A percentile compares a stretch with the other conserved stretches of the same genome.
Evolutionary conservation across 2,329 filamentous ascomycete genomes (phyloP).

Genomic region (Ramularia endophylla): DNA sequence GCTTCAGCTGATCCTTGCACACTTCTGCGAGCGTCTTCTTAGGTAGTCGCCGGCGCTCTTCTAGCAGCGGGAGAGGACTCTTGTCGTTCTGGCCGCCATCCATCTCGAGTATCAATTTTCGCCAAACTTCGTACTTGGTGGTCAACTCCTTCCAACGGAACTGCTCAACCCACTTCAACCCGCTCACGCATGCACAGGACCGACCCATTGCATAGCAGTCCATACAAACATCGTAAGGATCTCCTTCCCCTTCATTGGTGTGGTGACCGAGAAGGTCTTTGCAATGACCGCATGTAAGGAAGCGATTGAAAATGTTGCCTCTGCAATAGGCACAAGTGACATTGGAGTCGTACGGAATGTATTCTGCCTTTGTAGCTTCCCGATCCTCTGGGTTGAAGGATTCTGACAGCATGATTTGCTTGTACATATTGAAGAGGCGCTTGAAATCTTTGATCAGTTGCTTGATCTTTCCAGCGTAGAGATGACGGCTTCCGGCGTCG

Average conservation of each 20-base stretch:
- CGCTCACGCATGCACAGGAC: conserved; percentile 82
- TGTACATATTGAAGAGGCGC: conserved; percentile 70
- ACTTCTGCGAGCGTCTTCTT: conserved; percentile 84
- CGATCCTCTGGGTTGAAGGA: conserved; percentile 63
- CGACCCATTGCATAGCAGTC: conserved; percentile 98
- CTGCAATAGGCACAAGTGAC: conserved; percentile 95
- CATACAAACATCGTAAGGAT: conserved; percentile 96
- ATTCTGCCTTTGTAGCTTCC: conserved; percentile 62
- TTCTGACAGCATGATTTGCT: conserved; percentile 74
- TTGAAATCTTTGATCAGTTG: conserved; percentile 80
- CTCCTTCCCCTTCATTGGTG: conserved; percentile 52
- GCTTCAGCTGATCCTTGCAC: conserved; percentile 81
- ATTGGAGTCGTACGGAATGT: conserved; percentile 77
- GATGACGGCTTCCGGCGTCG: conserved; percentile 24
- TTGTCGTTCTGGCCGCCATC: conserved; percentile 59
- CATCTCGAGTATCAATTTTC: conserved; percentile 67
- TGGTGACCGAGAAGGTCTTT: conserved; percentile 60
- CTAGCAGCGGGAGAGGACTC: conserved; percentile 64
- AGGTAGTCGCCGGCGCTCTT: conserved; percentile 59
- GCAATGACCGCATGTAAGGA: conserved; percentile 86
- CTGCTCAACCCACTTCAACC: conserved; percentile 86
- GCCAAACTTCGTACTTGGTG: conserved; percentile 76
- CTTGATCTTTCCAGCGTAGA: conserved; percentile 49
- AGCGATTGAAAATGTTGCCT: conserved; percentile 95
- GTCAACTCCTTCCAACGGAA: conserved; percentile 77